A percentile compares a stretch with the other conserved stretches of the same genome.
Evolutionary conservation across 2,329 filamentous ascomycete species (phyloP).

Genomic region (Penicillium thymicola): DNA sequence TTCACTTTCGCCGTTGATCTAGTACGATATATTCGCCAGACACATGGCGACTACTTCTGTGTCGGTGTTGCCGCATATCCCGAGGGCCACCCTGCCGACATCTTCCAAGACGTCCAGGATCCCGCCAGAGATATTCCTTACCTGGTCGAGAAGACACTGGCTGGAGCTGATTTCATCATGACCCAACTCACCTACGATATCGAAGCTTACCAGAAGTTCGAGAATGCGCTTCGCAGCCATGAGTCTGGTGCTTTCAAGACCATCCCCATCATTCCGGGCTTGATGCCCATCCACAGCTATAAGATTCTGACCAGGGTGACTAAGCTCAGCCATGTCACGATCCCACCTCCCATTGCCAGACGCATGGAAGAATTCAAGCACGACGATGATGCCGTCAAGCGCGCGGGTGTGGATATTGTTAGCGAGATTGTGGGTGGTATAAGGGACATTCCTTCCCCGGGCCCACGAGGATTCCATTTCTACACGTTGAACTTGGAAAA

Average conservation of each 20-base stretch:
- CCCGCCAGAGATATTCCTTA: slow-evolving; percentile 71
- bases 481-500: slow-evolving; percentile 97
- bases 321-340: slow-evolving; percentile 84
- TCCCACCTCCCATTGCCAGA: slow-evolving; percentile 68
- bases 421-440: slow-evolving; percentile 79
- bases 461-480: slow-evolving; percentile 85
- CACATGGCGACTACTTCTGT: slow-evolving; percentile 92
- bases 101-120: slow-evolving; percentile 74
- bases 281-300: slow-evolving; percentile 98
- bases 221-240: slow-evolving; percentile 71
- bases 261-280: slow-evolving; percentile 85
- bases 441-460: slow-evolving; percentile 58
- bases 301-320: slow-evolving; percentile 91
- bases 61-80: slow-evolving; percentile 93
- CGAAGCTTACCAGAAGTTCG: slow-evolving; percentile 75
- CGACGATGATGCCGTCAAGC: slow-evolving; percentile 49
- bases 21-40: slow-evolving; percentile 80
- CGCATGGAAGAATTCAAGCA: slow-evolving; percentile 52
- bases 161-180: slow-evolving; percentile 97
- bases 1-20: slow-evolving; percentile 88
- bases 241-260: slow-evolving; percentile 80
- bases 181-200: slow-evolving; percentile 96
- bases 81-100: slow-evolving; percentile 90
- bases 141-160: slow-evolving; percentile 82
- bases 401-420: slow-evolving; percentile 59